Evolutionary conservation across 192 early-diverging fungal genomes (phyloP).

Genomic region (Coemansia sp.): DNA sequence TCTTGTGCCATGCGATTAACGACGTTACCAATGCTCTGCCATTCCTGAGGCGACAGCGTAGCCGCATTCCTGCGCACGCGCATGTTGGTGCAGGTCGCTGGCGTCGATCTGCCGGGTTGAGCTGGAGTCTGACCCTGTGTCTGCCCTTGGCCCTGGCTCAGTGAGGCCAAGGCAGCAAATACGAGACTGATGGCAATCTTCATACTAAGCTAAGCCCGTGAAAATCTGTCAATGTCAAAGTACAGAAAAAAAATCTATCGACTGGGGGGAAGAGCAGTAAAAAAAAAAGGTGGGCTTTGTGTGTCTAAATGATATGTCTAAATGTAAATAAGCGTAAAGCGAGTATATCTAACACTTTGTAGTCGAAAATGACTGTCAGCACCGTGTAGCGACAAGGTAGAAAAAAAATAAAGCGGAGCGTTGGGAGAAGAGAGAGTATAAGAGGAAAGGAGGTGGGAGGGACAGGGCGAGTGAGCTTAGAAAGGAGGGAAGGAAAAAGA

Average conservation of each 20-base stretch:
- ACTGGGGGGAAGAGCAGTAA: background rate
- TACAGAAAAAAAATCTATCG: background rate
- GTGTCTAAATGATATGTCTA: background rate
- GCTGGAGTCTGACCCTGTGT: background rate
- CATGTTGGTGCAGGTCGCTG: conserved; percentile 30
- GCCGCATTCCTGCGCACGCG: conserved; percentile 51
- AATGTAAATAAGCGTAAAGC: background rate
- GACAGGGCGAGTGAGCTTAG: conserved; percentile 7
- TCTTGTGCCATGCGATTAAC: conserved; percentile 46
- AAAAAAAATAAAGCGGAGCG: background rate
- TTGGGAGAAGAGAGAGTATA: conserved; percentile 4
- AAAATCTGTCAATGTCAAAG: background rate
- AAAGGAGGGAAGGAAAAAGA: background rate
- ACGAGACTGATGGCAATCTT: conserved; percentile 37
- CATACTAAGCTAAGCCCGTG: conserved; percentile 17
- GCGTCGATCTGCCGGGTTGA: background rate
- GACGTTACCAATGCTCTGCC: conserved; percentile 44
- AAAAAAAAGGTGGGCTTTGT: background rate
- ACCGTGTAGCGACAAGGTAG: background rate
- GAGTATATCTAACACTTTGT: background rate
- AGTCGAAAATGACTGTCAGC: background rate
- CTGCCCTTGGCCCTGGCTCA: conserved; percentile 31
- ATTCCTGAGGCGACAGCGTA: conserved; percentile 43
- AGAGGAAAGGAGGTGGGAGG: background rate
- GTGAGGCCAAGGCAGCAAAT: conserved; percentile 33